A percentile compares a stretch with the other conserved stretches of the same genome.
phyloP scores from a whole-genome alignment of 768 basidiomycete species.

The Suillus luteus region DNA sequence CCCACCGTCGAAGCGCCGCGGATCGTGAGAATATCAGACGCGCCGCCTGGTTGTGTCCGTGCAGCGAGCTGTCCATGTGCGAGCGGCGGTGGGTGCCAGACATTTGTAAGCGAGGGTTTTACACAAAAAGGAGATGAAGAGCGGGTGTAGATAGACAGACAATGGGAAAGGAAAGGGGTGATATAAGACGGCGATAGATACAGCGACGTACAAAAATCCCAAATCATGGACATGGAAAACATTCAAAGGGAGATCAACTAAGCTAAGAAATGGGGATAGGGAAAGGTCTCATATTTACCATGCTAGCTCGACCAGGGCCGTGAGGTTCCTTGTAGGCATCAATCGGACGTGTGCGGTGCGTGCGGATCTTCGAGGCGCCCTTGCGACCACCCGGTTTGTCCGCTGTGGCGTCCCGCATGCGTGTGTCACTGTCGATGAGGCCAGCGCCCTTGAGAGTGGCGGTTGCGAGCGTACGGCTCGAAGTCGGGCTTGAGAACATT shows the following conservation, averaged over 20 bases:
- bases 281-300: slow-evolving; percentile 66
- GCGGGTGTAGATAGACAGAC: slow-evolving; percentile 18
- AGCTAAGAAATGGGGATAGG: slow-evolving; percentile 18
- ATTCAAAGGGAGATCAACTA: slow-evolving; percentile 24
- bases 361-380: slow-evolving; percentile 58
- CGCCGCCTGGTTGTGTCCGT: slow-evolving; percentile 38
- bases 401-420: slow-evolving; percentile 70
- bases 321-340: slow-evolving; percentile 56
- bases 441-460: slow-evolving; percentile 70
- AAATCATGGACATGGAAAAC: slow-evolving; percentile 11
- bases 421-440: slow-evolving; percentile 74
- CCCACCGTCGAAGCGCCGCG: slow-evolving; percentile 64
- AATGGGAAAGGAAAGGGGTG: slow-evolving; percentile 5
- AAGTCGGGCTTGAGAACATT: slow-evolving; percentile 65
- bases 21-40: slow-evolving; percentile 60
- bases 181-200: slow-evolving; percentile 8
- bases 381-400: slow-evolving; percentile 74
- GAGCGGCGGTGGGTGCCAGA: slow-evolving; percentile 30
- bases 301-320: slow-evolving; percentile 49
- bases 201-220: slow-evolving; percentile 10
- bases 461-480: slow-evolving; percentile 57
- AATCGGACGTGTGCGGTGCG: slow-evolving; percentile 60
- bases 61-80: slow-evolving; percentile 41
- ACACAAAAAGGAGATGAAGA: slow-evolving; percentile 30
- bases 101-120: slow-evolving; percentile 20